Evolutionary conservation across 2,329 filamentous ascomycete species (phyloP).

Genomic region (Sporothrix variecibatus): DNA sequence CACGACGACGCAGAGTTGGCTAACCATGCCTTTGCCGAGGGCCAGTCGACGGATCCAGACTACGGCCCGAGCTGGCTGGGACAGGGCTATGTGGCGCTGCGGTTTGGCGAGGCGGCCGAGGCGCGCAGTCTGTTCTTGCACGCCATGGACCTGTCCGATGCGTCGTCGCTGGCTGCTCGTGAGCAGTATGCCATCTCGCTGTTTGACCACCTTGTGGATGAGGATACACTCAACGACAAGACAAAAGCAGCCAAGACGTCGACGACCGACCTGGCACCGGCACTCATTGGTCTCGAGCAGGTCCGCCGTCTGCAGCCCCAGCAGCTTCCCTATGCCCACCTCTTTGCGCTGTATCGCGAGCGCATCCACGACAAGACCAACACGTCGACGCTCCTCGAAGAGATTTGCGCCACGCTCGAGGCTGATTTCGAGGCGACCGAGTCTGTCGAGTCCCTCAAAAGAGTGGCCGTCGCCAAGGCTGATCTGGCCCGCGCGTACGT

Average conservation of each 20-base stretch:
- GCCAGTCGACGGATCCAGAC: conserved; percentile 92
- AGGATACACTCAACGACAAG: conserved; percentile 41
- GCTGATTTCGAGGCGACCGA: conserved; percentile 83
- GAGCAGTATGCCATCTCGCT: conserved; percentile 77
- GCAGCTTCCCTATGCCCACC: conserved; percentile 72
- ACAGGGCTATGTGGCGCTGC: conserved; percentile 80
- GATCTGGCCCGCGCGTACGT: conserved; percentile 86
- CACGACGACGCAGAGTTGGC: conserved; percentile 84
- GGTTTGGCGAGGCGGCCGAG: conserved; percentile 73
- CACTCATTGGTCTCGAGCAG: conserved; percentile 85
- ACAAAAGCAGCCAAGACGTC: conserved; percentile 53
- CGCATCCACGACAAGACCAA: conserved; percentile 68
- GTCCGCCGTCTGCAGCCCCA: conserved; percentile 69
- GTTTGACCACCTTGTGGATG: conserved; percentile 75
- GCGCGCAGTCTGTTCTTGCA: conserved; percentile 87
- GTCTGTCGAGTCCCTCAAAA: conserved; percentile 69
- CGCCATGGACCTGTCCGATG: conserved; percentile 87
- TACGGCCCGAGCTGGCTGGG: conserved; percentile 93
- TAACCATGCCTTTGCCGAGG: conserved; percentile 84
- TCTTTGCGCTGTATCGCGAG: conserved; percentile 79
- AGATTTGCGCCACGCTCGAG: conserved; percentile 71
- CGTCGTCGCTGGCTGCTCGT: conserved; percentile 71
- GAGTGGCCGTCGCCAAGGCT: conserved; percentile 79
- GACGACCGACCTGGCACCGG: conserved; percentile 72
- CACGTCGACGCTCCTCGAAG: conserved; percentile 64